phyloP scores from a whole-genome alignment of 805 yeast genomes.

The Sungouiella blattae region DNA sequence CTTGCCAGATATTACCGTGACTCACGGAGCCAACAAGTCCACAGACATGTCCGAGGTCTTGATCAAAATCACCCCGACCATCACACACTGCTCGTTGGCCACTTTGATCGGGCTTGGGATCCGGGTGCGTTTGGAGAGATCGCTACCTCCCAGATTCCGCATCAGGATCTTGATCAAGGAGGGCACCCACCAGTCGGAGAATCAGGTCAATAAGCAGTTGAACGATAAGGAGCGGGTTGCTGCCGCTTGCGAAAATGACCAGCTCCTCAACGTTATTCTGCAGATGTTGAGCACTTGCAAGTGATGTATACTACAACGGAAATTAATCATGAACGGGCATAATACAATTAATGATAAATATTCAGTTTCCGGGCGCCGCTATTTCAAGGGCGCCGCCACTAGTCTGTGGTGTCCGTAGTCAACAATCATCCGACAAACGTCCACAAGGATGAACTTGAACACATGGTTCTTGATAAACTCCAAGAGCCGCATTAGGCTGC shows the following conservation, averaged over 20 bases:
- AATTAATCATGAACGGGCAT: too few relatives aligned
- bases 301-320: too few relatives aligned
- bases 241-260: slow-evolving; percentile 98
- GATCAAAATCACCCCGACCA: slow-evolving; percentile 91
- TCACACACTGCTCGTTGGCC: slow-evolving; percentile 95
- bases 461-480: slow-evolving; percentile 34
- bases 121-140: slow-evolving; percentile 83
- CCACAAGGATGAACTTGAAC: slow-evolving; percentile 36
- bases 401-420: slow-evolving; percentile 23
- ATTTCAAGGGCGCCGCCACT: not conserved
- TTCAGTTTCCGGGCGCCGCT: too few relatives aligned
- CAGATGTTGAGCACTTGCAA: slow-evolving; percentile 86
- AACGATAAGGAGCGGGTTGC: slow-evolving; percentile 97
- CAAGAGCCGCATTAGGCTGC: slow-evolving; percentile 24
- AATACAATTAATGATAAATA: too few relatives aligned
- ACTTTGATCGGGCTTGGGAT: slow-evolving; percentile 94
- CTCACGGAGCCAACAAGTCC: slow-evolving; percentile 45
- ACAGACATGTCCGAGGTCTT: slow-evolving; percentile 65
- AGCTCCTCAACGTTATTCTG: slow-evolving; percentile 81
- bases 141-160: slow-evolving; percentile 81
- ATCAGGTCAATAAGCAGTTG: slow-evolving; percentile 92
- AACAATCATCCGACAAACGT: slow-evolving; percentile 32
- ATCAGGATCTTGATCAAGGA: slow-evolving; percentile 76
- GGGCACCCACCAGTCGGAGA: slow-evolving; percentile 94
- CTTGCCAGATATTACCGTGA: slow-evolving; percentile 71